Conservation (phyloP, 306 rosid genomes). For the Crataegus laevigata region DNA sequence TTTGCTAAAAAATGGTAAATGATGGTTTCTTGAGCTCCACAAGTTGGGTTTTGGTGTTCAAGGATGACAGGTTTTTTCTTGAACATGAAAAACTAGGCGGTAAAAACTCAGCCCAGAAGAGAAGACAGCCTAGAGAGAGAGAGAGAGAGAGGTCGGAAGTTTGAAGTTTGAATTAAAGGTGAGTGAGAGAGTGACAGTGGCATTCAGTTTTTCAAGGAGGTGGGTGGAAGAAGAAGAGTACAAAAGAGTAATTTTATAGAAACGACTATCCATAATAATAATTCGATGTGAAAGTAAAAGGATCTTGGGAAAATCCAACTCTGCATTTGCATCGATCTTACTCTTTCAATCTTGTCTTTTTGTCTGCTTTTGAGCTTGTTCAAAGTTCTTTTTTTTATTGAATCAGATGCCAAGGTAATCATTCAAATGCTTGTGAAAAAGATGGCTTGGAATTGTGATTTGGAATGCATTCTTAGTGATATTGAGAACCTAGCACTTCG, state of each 20-base stretch:
- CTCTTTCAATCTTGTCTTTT: conserved; percentile 29
- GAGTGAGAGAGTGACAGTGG: conserved; percentile 8
- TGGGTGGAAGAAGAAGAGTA: conserved; percentile 33
- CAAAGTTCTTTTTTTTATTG: too few relatives aligned
- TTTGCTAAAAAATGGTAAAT: conserved; percentile 7
- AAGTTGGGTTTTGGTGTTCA: not conserved
- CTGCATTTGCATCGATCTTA: conserved; percentile 17
- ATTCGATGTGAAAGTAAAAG: conserved; percentile 11
- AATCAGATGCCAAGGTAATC: too few relatives aligned
- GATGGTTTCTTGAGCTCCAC: not conserved
- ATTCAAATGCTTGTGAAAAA: too few relatives aligned
- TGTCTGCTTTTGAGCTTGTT: too few relatives aligned
- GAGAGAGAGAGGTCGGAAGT: not conserved
- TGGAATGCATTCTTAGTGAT: too few relatives aligned
- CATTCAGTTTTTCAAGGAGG: conserved; percentile 32
- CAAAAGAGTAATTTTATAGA: conserved; percentile 41
- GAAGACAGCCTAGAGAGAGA: conserved; percentile 8
- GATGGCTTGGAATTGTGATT: too few relatives aligned
- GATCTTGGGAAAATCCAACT: conserved; percentile 52
- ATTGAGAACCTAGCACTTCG: too few relatives aligned
- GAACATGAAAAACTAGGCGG: conserved; percentile 23
- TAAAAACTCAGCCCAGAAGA: conserved; percentile 19
- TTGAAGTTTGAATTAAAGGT: conserved; percentile 75
- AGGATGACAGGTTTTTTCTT: conserved; percentile 15
- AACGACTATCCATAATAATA: conserved; percentile 3